Evolutionary conservation across 768 basidiomycete species (phyloP).

Genomic region (Lactifluus pinguis): DNA sequence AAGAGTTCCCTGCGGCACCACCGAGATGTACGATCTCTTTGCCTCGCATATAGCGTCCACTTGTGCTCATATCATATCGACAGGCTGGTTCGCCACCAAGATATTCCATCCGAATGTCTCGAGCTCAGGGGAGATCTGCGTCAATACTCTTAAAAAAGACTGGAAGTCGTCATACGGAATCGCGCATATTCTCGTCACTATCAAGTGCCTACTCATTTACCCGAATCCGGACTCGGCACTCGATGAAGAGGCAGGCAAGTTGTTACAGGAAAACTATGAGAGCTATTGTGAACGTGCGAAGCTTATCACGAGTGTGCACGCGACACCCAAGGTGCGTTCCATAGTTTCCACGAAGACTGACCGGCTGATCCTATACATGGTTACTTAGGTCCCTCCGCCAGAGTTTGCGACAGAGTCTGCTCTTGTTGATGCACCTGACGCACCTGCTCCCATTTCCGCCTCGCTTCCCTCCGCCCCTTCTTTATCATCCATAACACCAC

Average conservation of each 20-base stretch:
- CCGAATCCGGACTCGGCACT: slow-evolving; percentile 95
- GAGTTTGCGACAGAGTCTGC: slow-evolving; percentile 45
- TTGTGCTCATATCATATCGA: background rate
- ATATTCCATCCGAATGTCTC: slow-evolving; percentile 98
- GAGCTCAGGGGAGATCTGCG: slow-evolving; percentile 83
- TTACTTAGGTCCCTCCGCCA: slow-evolving; percentile 37
- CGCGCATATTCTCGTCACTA: slow-evolving; percentile 81
- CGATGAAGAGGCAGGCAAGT: slow-evolving; percentile 92
- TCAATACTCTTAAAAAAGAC: slow-evolving; percentile 95
- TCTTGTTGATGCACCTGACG: slow-evolving; percentile 24
- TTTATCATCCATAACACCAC: slow-evolving; percentile 22
- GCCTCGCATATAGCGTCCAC: background rate
- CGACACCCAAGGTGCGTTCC: slow-evolving; percentile 57
- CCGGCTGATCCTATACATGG: background rate
- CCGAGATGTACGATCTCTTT: slow-evolving; percentile 71
- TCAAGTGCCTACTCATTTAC: slow-evolving; percentile 93
- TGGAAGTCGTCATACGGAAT: slow-evolving; percentile 93
- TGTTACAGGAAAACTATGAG: slow-evolving; percentile 82
- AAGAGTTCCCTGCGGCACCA: slow-evolving; percentile 88
- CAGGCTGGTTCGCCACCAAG: slow-evolving; percentile 88
- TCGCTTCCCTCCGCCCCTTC: slow-evolving; percentile 27
- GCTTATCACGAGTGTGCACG: slow-evolving; percentile 87
- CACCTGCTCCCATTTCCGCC: slow-evolving; percentile 23
- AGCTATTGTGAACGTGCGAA: slow-evolving; percentile 80
- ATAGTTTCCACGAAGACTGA: background rate